Conservation (phyloP, 2,329 filamentous ascomycete species). For the Fusarium burgessii region DNA sequence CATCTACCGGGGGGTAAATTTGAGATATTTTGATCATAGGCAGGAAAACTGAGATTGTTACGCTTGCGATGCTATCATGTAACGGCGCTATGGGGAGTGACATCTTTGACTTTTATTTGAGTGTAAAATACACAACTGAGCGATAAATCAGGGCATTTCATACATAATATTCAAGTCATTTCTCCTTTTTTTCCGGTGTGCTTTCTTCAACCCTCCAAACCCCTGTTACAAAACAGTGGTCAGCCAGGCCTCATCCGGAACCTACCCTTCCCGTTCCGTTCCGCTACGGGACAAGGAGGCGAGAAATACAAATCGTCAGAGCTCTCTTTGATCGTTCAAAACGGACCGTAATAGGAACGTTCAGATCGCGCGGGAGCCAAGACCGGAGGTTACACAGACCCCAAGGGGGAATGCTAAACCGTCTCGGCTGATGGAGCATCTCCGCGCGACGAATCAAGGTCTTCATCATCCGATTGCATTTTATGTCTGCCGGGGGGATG, state of each 20-base stretch:
- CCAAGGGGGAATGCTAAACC: conserved; percentile 45
- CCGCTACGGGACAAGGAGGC: background rate
- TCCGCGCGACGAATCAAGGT: conserved; percentile 50
- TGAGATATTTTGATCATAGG: background rate
- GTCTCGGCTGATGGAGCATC: conserved; percentile 24
- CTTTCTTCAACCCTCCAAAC: background rate
- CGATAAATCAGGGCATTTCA: conserved; percentile 14
- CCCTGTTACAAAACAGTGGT: background rate
- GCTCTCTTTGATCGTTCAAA: conserved; percentile 70
- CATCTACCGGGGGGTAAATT: background rate
- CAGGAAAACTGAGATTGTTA: conserved; percentile 4
- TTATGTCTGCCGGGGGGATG: background rate
- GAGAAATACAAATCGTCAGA: conserved; percentile 48
- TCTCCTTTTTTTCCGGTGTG: conserved; percentile 7
- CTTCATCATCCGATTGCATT: conserved; percentile 63
- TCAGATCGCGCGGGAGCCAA: conserved; percentile 54
- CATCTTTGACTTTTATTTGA: conserved; percentile 15
- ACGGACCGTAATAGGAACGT: conserved; percentile 39
- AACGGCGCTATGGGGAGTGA: conserved; percentile 17
- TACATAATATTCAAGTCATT: conserved; percentile 35
- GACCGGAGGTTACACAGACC: conserved; percentile 34
- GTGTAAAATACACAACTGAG: conserved; percentile 16
- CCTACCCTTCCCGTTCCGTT: background rate
- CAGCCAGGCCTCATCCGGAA: conserved; percentile 7
- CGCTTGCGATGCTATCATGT: conserved; percentile 5